Conservation (phyloP, 2,329 filamentous ascomycete genomes). For the Aspergillus sp. region DNA sequence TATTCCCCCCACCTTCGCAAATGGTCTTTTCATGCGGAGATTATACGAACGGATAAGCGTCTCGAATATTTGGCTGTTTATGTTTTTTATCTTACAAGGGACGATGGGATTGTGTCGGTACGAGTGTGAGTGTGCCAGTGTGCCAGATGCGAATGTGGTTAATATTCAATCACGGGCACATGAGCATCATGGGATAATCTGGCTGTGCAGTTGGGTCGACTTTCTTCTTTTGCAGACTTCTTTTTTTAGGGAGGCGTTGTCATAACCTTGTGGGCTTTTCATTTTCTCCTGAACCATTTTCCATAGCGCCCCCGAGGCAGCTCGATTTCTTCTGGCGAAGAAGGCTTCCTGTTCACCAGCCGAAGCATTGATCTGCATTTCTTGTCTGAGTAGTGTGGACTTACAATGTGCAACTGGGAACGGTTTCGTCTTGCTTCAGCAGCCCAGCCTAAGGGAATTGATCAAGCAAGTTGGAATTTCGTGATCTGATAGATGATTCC, state of each 20-base stretch:
- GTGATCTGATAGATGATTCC: constrained; percentile 32
- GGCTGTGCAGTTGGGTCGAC: constrained; percentile 39
- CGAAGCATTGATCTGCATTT: constrained; percentile 18
- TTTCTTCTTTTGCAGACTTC: constrained; percentile 45
- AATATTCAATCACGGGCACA: constrained; percentile 37
- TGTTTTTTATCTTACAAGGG: constrained; percentile 27
- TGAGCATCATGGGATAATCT: constrained; percentile 33
- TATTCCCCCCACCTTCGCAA: constrained; percentile 20
- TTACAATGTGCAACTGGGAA: constrained; percentile 15
- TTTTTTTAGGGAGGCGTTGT: constrained; percentile 46
- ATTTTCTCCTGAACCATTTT: constrained; percentile 27
- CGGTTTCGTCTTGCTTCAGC: constrained; percentile 28
- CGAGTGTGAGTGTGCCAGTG: constrained; percentile 24
- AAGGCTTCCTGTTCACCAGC: not conserved
- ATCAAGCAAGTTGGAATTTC: constrained; percentile 22
- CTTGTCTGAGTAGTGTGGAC: constrained; percentile 15
- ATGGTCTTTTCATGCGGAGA: constrained; percentile 33
- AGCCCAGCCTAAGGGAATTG: constrained; percentile 20
- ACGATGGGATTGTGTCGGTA: constrained; percentile 24
- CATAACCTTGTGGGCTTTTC: constrained; percentile 41
- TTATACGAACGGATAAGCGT: constrained; percentile 35
- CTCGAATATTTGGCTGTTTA: constrained; percentile 30
- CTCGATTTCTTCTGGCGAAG: constrained; percentile 4
- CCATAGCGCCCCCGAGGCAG: constrained; percentile 15
- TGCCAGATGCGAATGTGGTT: constrained; percentile 40